These are phyloP conservation scores for Aspergillus piperis DNA, from an alignment of 2,329 filamentous ascomycete species.

Conservation along the genomic window DNA sequence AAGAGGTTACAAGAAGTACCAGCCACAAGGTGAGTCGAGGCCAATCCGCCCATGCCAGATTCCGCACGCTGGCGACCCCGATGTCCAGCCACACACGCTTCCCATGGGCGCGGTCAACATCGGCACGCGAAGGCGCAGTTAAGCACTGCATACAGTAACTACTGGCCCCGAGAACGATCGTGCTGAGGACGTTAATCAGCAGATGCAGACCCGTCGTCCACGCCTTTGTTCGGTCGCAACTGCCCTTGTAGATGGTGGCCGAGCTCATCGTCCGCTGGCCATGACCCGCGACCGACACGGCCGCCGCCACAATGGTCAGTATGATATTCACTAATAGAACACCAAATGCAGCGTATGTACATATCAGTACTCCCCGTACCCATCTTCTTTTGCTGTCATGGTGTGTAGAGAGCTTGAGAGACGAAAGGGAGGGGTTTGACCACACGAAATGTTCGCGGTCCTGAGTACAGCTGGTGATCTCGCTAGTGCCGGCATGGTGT, in stretches of 20 bases:
- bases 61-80: slow-evolving; percentile 39
- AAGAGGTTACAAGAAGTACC: slow-evolving; percentile 14
- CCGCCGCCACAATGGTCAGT: not conserved
- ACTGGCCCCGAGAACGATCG: slow-evolving; percentile 48
- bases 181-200: slow-evolving; percentile 52
- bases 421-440: not conserved
- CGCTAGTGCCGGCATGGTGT: not conserved
- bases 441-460: not conserved
- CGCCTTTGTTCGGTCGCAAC: not conserved
- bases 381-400: not conserved
- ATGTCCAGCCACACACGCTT: slow-evolving; percentile 47
- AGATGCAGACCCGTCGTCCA: slow-evolving; percentile 42
- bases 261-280: not conserved
- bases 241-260: not conserved
- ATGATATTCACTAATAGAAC: not conserved
- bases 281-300: not conserved
- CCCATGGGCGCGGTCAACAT: slow-evolving; percentile 52
- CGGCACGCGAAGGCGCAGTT: slow-evolving; percentile 51
- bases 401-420: not conserved
- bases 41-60: slow-evolving; percentile 32
- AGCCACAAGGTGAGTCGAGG: slow-evolving; percentile 24
- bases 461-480: not conserved
- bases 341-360: not conserved
- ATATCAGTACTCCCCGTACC: slow-evolving; percentile 2
- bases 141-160: slow-evolving; percentile 58